phyloP scores from a whole-genome alignment of 129 eudicot species.

The Artemisia annua region DNA sequence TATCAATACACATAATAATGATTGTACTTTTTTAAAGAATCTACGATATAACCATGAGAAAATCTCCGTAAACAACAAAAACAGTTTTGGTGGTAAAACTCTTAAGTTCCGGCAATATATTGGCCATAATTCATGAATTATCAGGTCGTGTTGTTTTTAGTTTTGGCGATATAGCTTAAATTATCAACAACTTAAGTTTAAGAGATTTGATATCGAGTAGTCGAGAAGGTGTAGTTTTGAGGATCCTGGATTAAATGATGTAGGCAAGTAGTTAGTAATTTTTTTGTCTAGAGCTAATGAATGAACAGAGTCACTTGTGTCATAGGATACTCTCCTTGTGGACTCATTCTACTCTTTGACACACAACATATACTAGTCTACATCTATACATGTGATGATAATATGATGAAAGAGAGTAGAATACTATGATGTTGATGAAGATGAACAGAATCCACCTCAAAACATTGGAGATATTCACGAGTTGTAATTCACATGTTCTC shows the following conservation, averaged over 20 bases:
- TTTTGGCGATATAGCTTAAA: no score
- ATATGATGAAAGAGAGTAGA: not conserved
- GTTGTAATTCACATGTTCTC: constrained; percentile 56
- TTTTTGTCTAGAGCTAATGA: constrained; percentile 14
- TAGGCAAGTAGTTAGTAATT: constrained; percentile 13
- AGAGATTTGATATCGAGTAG: no score
- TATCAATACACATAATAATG: no score
- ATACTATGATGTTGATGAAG: constrained; percentile 6
- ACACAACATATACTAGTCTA: not conserved
- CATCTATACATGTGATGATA: not conserved
- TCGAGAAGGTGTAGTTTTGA: no score
- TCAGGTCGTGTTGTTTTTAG: no score
- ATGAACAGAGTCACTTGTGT: constrained; percentile 20
- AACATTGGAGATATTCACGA: constrained; percentile 60
- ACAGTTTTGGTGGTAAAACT: no score
- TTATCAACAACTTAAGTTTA: no score
- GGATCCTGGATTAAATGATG: not conserved
- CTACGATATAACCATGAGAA: no score
- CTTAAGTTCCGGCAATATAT: no score
- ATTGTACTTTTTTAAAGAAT: no score
- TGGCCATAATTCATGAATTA: no score
- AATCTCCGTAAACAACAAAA: no score
- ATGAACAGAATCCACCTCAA: constrained; percentile 44
- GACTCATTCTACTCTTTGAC: constrained; percentile 3
- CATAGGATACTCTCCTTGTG: constrained; percentile 45